phyloP scores from a whole-genome alignment of 768 basidiomycete species.

The Boletus vinaceobasis region DNA sequence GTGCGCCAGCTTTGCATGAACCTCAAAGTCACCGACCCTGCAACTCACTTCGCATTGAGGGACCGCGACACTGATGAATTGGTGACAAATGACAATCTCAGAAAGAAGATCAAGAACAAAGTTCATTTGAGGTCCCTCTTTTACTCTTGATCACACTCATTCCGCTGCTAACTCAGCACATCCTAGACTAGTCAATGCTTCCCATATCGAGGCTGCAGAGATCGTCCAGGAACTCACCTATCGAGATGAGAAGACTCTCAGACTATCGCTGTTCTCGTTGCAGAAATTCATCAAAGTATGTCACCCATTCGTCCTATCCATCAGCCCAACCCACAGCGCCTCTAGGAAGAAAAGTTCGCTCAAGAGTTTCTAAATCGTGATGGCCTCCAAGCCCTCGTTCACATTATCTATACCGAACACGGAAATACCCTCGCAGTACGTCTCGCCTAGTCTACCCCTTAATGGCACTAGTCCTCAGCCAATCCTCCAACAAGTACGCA shows the following conservation, averaged over 20 bases:
- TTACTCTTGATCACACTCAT: not conserved
- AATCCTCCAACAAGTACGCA: constrained; percentile 56
- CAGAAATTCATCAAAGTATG: constrained; percentile 76
- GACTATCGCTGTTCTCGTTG: constrained; percentile 69
- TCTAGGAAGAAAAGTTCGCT: constrained; percentile 80
- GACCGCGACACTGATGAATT: constrained; percentile 76
- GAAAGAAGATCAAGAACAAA: constrained; percentile 76
- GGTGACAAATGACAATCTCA: constrained; percentile 84
- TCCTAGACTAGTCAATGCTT: constrained; percentile 72
- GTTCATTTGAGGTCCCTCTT: constrained; percentile 67
- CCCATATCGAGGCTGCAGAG: constrained; percentile 74
- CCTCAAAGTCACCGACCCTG: constrained; percentile 72
- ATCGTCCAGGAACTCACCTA: constrained; percentile 65
- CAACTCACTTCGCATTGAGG: constrained; percentile 70
- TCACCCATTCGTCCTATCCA: not conserved
- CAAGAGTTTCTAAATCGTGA: constrained; percentile 71
- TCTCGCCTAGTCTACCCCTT: constrained; percentile 6
- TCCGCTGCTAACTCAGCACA: not conserved
- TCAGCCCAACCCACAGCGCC: not conserved
- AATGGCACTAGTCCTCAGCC: constrained; percentile 3
- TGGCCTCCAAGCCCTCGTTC: constrained; percentile 69
- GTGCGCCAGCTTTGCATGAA: constrained; percentile 79
- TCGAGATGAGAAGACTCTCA: constrained; percentile 58
- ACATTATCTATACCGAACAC: constrained; percentile 59
- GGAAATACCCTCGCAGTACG: constrained; percentile 85